A percentile compares a stretch with the other conserved stretches of the same genome.
Conservation (phyloP, 202 grass and related monocot species). For the Sporobolus alterniflorus region DNA sequence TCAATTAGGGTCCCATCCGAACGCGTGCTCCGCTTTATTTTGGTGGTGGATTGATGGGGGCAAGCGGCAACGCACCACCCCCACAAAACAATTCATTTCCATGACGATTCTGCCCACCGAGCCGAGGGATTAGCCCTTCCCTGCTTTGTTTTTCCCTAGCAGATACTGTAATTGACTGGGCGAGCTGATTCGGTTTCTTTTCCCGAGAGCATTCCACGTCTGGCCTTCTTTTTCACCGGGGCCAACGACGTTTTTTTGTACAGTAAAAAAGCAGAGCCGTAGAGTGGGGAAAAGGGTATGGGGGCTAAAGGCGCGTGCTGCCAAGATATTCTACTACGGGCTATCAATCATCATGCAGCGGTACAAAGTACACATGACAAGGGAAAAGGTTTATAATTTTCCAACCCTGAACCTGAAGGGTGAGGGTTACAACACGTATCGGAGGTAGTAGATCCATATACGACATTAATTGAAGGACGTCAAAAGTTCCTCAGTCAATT, state of each 20-base stretch:
- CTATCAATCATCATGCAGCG: slow-evolving; percentile 18
- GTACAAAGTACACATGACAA: background rate
- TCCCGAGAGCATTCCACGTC: slow-evolving; percentile 17
- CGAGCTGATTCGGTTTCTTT: slow-evolving; percentile 45
- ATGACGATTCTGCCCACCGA: background rate
- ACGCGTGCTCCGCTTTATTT: slow-evolving; percentile 42
- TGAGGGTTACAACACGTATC: too few relatives aligned
- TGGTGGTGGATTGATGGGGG: slow-evolving; percentile 34
- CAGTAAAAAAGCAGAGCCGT: slow-evolving; percentile 54
- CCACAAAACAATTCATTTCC: background rate
- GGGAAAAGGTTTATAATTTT: background rate
- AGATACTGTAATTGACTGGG: slow-evolving; percentile 47
- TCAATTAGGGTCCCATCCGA: slow-evolving; percentile 28
- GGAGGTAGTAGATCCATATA: too few relatives aligned
- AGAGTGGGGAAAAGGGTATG: slow-evolving; percentile 16
- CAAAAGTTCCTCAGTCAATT: too few relatives aligned
- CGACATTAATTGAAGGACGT: too few relatives aligned
- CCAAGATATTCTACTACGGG: slow-evolving; percentile 27
- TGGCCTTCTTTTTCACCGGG: slow-evolving; percentile 36
- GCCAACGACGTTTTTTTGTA: slow-evolving; percentile 44
- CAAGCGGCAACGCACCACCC: too few relatives aligned
- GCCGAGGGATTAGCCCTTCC: slow-evolving; percentile 48
- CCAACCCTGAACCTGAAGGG: too few relatives aligned
- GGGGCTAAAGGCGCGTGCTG: slow-evolving; percentile 17
- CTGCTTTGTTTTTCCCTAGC: slow-evolving; percentile 14